Percentiles rank a stretch among this genome's conserved stretches.
Conservation (phyloP, 768 basidiomycete genomes). For the Tricholoma saponaceum region DNA sequence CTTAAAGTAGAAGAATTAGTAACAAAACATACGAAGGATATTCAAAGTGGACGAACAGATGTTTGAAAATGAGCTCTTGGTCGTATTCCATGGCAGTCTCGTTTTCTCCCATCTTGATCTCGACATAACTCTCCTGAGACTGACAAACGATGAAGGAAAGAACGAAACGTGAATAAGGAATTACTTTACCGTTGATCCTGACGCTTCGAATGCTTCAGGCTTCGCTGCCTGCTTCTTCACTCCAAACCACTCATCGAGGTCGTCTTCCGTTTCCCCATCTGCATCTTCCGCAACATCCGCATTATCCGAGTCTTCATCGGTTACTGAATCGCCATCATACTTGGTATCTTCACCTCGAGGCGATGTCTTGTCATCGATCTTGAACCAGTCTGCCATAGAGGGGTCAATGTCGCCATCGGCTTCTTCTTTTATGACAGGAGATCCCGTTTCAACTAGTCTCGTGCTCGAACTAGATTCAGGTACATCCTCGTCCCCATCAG, state of each 20-base stretch:
- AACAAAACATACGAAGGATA: not conserved
- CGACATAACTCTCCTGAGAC: slow-evolving; percentile 12
- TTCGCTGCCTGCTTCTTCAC: slow-evolving; percentile 20
- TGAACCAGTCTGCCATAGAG: slow-evolving; percentile 57
- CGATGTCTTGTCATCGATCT: slow-evolving; percentile 37
- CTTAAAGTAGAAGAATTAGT: slow-evolving; percentile 32
- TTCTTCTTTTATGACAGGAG: slow-evolving; percentile 11
- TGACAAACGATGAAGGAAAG: not conserved
- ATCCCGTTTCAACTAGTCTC: not conserved
- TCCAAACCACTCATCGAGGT: slow-evolving; percentile 38
- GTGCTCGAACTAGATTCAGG: slow-evolving; percentile 10
- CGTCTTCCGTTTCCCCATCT: slow-evolving; percentile 22
- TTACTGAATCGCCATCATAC: slow-evolving; percentile 49
- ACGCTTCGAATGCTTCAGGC: not conserved
- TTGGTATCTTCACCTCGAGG: slow-evolving; percentile 18
- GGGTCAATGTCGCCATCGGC: slow-evolving; percentile 40
- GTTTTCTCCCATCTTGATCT: slow-evolving; percentile 69
- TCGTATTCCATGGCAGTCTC: slow-evolving; percentile 75
- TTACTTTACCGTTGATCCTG: slow-evolving; percentile 6
- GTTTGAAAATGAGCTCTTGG: slow-evolving; percentile 71
- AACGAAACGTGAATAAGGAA: not conserved
- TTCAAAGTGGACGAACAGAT: slow-evolving; percentile 52
- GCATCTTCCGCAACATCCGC: slow-evolving; percentile 43
- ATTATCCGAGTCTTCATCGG: slow-evolving; percentile 68
- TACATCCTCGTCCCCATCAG: slow-evolving; percentile 16